Evolutionary conservation across 177 flowering plant species (phyloP).

Genomic region (Vitis hybrid): DNA sequence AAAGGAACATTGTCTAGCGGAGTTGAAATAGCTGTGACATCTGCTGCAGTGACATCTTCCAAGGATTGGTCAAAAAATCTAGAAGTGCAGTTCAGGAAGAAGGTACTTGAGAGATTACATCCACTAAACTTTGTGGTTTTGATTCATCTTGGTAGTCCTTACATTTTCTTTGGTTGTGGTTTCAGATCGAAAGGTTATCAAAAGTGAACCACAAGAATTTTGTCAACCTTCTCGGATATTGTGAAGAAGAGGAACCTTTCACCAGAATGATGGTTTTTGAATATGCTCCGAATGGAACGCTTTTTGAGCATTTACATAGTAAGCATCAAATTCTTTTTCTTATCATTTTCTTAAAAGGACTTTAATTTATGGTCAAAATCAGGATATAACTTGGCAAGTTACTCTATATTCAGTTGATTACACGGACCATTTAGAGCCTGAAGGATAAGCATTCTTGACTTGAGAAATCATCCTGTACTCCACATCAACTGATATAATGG

Average conservation of each 20-base stretch:
- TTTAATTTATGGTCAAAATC: neutral
- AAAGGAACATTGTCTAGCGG: slow-evolving; percentile 78
- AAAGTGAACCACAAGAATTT: slow-evolving; percentile 72
- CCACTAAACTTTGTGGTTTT: neutral
- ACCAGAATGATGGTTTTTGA: slow-evolving; percentile 74
- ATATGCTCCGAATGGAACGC: slow-evolving; percentile 70
- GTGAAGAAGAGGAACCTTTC: slow-evolving; percentile 63
- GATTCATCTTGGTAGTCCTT: neutral
- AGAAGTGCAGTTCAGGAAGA: slow-evolving; percentile 54
- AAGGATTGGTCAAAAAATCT: slow-evolving; percentile 52
- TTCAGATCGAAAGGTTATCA: slow-evolving; percentile 53
- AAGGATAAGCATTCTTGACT: neutral
- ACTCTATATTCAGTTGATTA: neutral
- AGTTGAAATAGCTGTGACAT: slow-evolving; percentile 64
- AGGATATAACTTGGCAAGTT: neutral
- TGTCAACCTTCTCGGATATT: slow-evolving; percentile 60
- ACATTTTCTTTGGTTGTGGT: slow-evolving; percentile 4
- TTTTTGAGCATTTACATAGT: slow-evolving; percentile 71
- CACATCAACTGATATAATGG: too few species aligned
- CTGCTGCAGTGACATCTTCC: slow-evolving; percentile 30
- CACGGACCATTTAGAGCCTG: neutral
- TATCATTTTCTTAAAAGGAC: neutral
- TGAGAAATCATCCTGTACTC: neutral
- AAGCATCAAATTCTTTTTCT: slow-evolving; percentile 19
- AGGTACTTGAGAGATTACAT: slow-evolving; percentile 32